Evolutionary conservation across 495 filamentous ascomycete species (phyloP), one percentile per base, ranked within the genome.

Genomic region (Darksidea phi): DNA sequence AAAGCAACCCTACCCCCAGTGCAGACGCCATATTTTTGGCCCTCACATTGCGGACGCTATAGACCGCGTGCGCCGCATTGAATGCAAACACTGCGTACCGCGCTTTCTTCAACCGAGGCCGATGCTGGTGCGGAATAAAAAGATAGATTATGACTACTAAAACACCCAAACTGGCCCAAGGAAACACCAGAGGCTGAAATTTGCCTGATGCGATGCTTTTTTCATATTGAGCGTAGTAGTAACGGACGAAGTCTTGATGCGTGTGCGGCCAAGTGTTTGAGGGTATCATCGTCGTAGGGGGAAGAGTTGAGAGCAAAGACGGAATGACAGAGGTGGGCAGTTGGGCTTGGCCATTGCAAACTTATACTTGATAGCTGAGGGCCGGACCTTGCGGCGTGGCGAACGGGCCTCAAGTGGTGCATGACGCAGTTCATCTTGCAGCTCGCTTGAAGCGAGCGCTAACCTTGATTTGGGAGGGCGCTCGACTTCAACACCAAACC

Each of bases 1-100:
- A 76, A 21, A 87, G 68, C 50, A 93, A 60, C 0, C 91, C 91
- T 18, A 83, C 74, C n/a, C 81, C 83, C 65, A 90, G 91, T 0
- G 84, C 82, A 45, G 81, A 72, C 1, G 79, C 87, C 48, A 85
- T 82, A 48, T 81, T 78, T 0, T 79, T 59, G 48, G 83, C 82
- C 36, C 80, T 73, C n/a, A 75, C 76, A 21, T 74, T 69, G 42
- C 57, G 61, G 23, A 82, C 70, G 7, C 71, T 53, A 38, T 78
- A 73, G 3, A 75, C 78, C 13, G 80, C 77, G 47, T 82, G 67
- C 24, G 70, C 72, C 24, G 85, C 24, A 36, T 77, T 77, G 23
- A 76, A 70, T 1, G 77, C 76, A 24, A 84, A 81, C 0, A 88
- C 74, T 1, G 80, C 63, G 65, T 79, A 86, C 13, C 87, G 74